phyloP scores from a whole-genome alignment of 805 yeast genomes.

The Hanseniaspora osmophila region DNA sequence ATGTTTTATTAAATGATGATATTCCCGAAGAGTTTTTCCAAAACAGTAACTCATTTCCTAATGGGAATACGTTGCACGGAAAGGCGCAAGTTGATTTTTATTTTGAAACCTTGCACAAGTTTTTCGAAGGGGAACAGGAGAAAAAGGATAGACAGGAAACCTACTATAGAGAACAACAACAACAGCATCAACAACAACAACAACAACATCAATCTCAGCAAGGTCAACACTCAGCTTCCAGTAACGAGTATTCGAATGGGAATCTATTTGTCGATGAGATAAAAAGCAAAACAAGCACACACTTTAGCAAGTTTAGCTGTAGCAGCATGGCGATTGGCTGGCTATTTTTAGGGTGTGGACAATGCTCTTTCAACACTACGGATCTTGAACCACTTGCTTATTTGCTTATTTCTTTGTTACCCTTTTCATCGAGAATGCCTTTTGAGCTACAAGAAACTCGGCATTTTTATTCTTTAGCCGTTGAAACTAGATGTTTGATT shows the following conservation, averaged over 20 bases:
- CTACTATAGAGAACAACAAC: not conserved
- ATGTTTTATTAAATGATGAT: too few relatives aligned
- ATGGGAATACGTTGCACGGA: too few relatives aligned
- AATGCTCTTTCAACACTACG: slow-evolving; percentile 54
- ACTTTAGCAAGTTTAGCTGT: slow-evolving; percentile 64
- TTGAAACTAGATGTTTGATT: slow-evolving; percentile 69
- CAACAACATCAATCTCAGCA: slow-evolving; percentile 1
- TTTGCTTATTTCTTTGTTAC: slow-evolving; percentile 63
- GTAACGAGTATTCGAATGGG: too few relatives aligned
- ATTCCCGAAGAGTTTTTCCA: too few relatives aligned
- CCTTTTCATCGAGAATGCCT: slow-evolving; percentile 23
- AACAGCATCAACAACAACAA: not conserved
- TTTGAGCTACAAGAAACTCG: slow-evolving; percentile 71
- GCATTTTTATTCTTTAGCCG: slow-evolving; percentile 81
- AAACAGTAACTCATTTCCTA: too few relatives aligned
- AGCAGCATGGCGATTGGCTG: slow-evolving; percentile 76
- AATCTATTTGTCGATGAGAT: slow-evolving; percentile 10
- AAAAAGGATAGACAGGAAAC: slow-evolving; percentile 4
- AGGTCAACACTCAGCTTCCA: slow-evolving; percentile 1
- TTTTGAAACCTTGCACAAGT: not conserved
- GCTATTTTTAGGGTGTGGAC: slow-evolving; percentile 84
- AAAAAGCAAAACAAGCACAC: slow-evolving; percentile 16
- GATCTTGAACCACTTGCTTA: slow-evolving; percentile 27
- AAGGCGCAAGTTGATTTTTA: too few relatives aligned
- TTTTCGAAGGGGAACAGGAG: slow-evolving; percentile 1